These are phyloP conservation scores for Taxillus chinensis DNA, from an alignment of 164 flowering plant species.

Conservation along the genomic window DNA sequence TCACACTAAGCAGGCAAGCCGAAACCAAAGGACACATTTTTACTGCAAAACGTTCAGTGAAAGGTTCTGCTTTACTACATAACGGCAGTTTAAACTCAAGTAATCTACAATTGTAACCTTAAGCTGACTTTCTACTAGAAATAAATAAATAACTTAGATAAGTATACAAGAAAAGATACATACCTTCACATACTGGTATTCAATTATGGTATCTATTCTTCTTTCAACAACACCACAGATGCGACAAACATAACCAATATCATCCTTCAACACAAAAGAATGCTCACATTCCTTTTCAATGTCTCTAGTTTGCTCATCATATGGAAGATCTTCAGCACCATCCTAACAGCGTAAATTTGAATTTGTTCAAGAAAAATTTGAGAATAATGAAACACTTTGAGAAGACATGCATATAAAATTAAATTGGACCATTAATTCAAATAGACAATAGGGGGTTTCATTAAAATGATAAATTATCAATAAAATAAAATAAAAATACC, in stretches of 20 bases:
- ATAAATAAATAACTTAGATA: background rate
- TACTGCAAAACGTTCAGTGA: no score
- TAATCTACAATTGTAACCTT: no score
- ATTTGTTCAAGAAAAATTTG: background rate
- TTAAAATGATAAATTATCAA: background rate
- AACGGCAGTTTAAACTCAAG: no score
- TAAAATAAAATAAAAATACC: conserved; percentile 31
- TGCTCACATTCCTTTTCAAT: conserved; percentile 49
- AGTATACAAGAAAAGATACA: background rate
- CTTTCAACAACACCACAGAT: conserved; percentile 46
- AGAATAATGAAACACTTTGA: background rate
- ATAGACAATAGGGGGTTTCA: no score
- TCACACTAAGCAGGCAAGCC: no score
- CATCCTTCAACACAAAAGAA: conserved; percentile 58
- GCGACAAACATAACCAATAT: conserved; percentile 60
- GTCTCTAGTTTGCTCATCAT: conserved; percentile 19
- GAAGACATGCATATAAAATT: background rate
- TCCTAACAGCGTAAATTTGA: conserved; percentile 17
- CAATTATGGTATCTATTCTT: conserved; percentile 49
- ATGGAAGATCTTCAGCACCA: conserved; percentile 16
- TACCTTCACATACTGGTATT: conserved; percentile 48
- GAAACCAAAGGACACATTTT: no score
- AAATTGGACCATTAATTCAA: background rate
- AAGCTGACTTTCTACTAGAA: background rate
- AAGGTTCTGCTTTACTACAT: no score